phyloP scores from a whole-genome alignment of 2,329 filamentous ascomycete genomes.

The Alternaria gaisen region DNA sequence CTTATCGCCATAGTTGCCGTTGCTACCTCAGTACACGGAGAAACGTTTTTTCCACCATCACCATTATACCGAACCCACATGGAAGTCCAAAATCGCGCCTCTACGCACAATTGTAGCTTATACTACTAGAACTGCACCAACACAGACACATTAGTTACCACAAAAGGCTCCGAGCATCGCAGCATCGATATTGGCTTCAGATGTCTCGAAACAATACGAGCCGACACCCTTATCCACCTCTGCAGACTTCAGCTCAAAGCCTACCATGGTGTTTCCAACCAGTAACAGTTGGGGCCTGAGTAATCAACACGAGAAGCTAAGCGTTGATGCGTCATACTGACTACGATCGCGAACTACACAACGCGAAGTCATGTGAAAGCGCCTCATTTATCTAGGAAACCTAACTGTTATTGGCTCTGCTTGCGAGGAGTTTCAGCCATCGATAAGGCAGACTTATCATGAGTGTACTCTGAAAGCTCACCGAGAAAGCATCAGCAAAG shows the following conservation, averaged over 20 bases:
- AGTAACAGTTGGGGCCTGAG: conserved; percentile 7
- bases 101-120: not conserved
- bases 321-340: conserved; percentile 5
- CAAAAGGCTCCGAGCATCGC: not conserved
- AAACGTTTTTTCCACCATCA: not conserved
- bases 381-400: conserved; percentile 16
- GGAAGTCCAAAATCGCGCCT: not conserved
- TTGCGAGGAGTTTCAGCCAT: not conserved
- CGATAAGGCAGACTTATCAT: not conserved
- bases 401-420: conserved; percentile 5
- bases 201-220: not conserved
- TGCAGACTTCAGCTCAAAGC: not conserved
- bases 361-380: conserved; percentile 39
- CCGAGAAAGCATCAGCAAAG: not conserved
- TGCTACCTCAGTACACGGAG: not conserved
- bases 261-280: not conserved
- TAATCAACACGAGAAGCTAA: conserved; percentile 9
- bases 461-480: not conserved
- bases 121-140: not conserved
- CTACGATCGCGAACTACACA: conserved; percentile 20
- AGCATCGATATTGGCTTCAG: not conserved
- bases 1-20: not conserved
- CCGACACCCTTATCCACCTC: not conserved
- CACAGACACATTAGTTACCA: not conserved
- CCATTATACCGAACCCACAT: not conserved